Evolutionary conservation across 1,284 basidiomycete species (phyloP).

Genomic region (Naganishia sp.): DNA sequence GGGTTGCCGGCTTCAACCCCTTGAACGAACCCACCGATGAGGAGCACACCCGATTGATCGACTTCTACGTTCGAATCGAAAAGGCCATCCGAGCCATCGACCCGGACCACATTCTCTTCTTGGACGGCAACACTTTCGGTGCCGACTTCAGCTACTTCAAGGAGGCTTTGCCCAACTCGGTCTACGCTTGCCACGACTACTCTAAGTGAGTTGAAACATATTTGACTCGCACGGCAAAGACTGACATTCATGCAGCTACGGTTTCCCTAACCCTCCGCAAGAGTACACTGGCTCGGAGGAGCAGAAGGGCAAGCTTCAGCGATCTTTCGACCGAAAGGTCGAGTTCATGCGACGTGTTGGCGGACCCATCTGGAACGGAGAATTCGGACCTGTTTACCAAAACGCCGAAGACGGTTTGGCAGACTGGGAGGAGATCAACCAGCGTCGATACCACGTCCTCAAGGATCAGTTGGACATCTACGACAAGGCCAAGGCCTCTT

Average conservation of each 20-base stretch:
- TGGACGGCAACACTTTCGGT: conserved; percentile 65
- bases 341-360: conserved; percentile 28
- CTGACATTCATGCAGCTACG: conserved; percentile 55
- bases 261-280: conserved; percentile 68
- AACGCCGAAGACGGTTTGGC: conserved; percentile 42
- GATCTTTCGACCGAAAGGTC: conserved; percentile 52
- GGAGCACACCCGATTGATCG: conserved; percentile 56
- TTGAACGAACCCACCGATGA: conserved; percentile 73
- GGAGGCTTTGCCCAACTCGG: conserved; percentile 62
- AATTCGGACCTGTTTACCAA: conserved; percentile 60
- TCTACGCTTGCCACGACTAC: conserved; percentile 77
- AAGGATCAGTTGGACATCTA: conserved; percentile 74
- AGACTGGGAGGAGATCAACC: conserved; percentile 64
- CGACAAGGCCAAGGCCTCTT: conserved; percentile 63
- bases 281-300: conserved; percentile 58
- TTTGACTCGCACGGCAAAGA: background rate
- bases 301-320: conserved; percentile 58
- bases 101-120: conserved; percentile 60
- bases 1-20: conserved; percentile 67
- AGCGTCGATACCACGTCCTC: conserved; percentile 65
- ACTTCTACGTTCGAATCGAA: conserved; percentile 66
- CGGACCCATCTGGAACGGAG: conserved; percentile 54
- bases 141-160: conserved; percentile 71
- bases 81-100: conserved; percentile 68
- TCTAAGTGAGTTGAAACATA: conserved; percentile 42